Conservation (phyloP, 208 protist genomes). For the Wallacemonas sp. region DNA sequence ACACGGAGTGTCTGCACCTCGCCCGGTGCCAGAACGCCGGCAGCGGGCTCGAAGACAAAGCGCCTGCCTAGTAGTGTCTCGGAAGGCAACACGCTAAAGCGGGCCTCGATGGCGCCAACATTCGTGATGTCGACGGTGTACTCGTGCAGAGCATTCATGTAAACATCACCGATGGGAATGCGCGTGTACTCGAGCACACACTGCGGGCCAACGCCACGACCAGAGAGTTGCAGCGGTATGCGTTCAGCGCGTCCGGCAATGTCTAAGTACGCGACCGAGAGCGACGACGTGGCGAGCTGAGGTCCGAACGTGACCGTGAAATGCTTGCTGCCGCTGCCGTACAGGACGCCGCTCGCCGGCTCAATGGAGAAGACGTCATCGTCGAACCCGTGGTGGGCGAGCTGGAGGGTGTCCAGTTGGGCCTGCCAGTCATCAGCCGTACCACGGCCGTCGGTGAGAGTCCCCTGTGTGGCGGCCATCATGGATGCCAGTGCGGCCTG, state of each 20-base stretch:
- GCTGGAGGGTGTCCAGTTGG: slow-evolving; percentile 1
- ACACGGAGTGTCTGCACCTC: slow-evolving; percentile 66
- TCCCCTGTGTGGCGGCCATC: not conserved
- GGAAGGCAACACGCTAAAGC: slow-evolving; percentile 75
- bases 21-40: slow-evolving; percentile 72
- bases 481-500: not conserved
- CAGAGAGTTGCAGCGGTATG: slow-evolving; percentile 81
- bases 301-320: slow-evolving; percentile 92
- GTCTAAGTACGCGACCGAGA: slow-evolving; percentile 81
- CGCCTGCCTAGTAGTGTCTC: slow-evolving; percentile 60
- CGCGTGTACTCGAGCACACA: slow-evolving; percentile 86
- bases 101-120: slow-evolving; percentile 86
- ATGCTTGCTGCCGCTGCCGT: slow-evolving; percentile 66
- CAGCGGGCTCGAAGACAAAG: slow-evolving; percentile 83
- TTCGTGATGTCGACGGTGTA: slow-evolving; percentile 93
- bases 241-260: slow-evolving; percentile 62
- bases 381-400: slow-evolving; percentile 41
- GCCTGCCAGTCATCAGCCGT: not conserved
- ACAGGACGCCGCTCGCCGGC: slow-evolving; percentile 80
- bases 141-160: slow-evolving; percentile 91
- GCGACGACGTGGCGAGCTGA: slow-evolving; percentile 66
- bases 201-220: slow-evolving; percentile 84
- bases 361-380: slow-evolving; percentile 91
- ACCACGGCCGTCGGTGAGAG: not conserved
- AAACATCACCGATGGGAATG: slow-evolving; percentile 94